Conservation (phyloP, 2,329 filamentous ascomycete genomes). For the Basipetospora chlamydospora region DNA sequence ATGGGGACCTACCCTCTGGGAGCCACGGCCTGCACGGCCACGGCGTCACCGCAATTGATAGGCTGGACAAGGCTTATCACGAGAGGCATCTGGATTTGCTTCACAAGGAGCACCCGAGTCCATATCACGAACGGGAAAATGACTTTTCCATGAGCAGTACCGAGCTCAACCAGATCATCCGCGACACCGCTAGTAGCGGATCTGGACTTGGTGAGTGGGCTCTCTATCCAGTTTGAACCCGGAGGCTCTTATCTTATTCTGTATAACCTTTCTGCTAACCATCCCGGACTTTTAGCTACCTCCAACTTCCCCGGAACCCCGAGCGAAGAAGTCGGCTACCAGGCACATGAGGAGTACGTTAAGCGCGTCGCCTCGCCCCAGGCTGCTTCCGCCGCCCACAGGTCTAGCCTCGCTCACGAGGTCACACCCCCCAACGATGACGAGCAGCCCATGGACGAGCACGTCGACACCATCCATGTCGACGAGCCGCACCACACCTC, state of each 20-base stretch:
- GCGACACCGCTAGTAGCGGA: constrained; percentile 46
- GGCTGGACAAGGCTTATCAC: constrained; percentile 83
- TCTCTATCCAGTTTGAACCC: too few species aligned
- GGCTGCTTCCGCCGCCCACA: constrained; percentile 22
- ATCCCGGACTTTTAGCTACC: constrained; percentile 36
- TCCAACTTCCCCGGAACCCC: constrained; percentile 58
- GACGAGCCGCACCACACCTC: constrained; percentile 32
- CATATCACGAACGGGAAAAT: constrained; percentile 38
- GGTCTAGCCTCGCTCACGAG: constrained; percentile 14
- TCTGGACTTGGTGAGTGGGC: constrained; percentile 32
- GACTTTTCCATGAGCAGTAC: constrained; percentile 82
- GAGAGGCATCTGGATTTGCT: constrained; percentile 76
- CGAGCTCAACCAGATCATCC: constrained; percentile 80
- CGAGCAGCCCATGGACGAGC: background rate
- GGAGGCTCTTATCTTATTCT: too few species aligned
- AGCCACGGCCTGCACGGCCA: constrained; percentile 92
- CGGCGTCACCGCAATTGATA: constrained; percentile 59
- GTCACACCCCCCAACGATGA: constrained; percentile 12
- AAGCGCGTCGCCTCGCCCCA: constrained; percentile 59
- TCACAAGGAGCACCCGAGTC: constrained; percentile 50
- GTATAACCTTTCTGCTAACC: constrained; percentile 8
- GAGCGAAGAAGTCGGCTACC: constrained; percentile 79
- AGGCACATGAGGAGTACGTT: constrained; percentile 72
- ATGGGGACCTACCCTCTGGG: constrained; percentile 57
- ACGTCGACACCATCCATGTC: constrained; percentile 53